phyloP scores from a whole-genome alignment of 768 basidiomycete genomes.

The Pholiota microspora region DNA sequence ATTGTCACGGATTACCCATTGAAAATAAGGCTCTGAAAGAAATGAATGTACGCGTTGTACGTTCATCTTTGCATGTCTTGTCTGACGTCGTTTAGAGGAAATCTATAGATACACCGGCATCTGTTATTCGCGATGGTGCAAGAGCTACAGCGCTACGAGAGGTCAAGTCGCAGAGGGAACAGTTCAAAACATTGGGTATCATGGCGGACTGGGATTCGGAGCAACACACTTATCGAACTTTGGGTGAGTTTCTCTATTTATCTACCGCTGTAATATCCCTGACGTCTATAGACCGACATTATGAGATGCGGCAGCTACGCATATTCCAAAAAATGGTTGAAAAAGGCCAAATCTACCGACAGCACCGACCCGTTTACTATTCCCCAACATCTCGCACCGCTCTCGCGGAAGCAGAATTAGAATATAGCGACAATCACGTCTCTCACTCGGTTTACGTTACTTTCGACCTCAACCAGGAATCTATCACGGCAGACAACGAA shows the following conservation, averaged over 20 bases:
- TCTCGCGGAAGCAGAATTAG: conserved; percentile 91
- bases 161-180: conserved; percentile 70
- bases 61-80: neutral
- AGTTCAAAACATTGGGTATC: conserved; percentile 80
- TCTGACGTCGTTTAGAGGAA: conserved; percentile 43
- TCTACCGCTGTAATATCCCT: neutral
- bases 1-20: conserved; percentile 96
- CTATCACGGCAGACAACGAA: conserved; percentile 16
- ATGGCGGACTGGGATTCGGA: conserved; percentile 86
- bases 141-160: conserved; percentile 69
- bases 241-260: conserved; percentile 51
- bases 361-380: conserved; percentile 89
- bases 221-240: conserved; percentile 74
- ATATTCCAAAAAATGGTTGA: conserved; percentile 89
- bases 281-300: conserved; percentile 63
- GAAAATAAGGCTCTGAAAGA: conserved; percentile 89
- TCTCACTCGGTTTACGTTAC: conserved; percentile 87
- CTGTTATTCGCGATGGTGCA: conserved; percentile 71
- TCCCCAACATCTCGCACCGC: conserved; percentile 95
- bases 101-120: conserved; percentile 46
- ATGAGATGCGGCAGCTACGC: conserved; percentile 84
- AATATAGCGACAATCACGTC: conserved; percentile 84
- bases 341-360: conserved; percentile 81
- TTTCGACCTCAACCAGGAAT: conserved; percentile 55
- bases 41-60: conserved; percentile 50